Percentiles rank a stretch among this genome's conserved stretches.
phyloP scores from a whole-genome alignment of 306 rosid species.

The Benincasa hispida region DNA sequence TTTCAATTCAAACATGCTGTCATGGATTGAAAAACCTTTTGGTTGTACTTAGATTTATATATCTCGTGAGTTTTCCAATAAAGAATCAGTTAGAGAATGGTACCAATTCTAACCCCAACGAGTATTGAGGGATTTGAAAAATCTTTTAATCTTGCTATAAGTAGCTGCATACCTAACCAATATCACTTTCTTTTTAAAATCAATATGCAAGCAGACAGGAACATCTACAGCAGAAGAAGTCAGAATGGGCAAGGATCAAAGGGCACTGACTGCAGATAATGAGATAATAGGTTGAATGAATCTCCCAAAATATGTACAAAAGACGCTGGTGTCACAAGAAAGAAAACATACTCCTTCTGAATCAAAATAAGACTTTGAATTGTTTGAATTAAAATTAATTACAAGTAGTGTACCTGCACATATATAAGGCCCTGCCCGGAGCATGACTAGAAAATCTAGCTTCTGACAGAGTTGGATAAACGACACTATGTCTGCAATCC shows the following conservation, averaged over 20 bases:
- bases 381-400: neutral
- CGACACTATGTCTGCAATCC: conserved; percentile 60
- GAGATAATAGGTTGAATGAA: neutral
- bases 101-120: neutral
- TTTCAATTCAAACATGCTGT: neutral
- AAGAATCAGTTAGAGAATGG: neutral
- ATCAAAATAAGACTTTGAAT: neutral
- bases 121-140: neutral
- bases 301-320: neutral
- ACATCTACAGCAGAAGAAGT: neutral
- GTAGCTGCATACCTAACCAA: neutral
- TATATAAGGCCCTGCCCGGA: conserved; percentile 85
- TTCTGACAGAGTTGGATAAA: conserved; percentile 75
- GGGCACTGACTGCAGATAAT: neutral
- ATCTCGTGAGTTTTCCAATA: neutral
- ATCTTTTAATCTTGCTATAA: neutral
- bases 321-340: neutral
- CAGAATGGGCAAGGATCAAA: neutral
- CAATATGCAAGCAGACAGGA: neutral
- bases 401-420: conserved; percentile 52
- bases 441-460: conserved; percentile 64
- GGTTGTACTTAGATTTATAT: neutral
- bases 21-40: neutral
- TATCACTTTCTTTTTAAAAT: neutral
- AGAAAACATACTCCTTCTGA: neutral